Evolutionary conservation across 495 filamentous ascomycete genomes (phyloP).

Genomic region (Friedmanniomyces simplex): DNA sequence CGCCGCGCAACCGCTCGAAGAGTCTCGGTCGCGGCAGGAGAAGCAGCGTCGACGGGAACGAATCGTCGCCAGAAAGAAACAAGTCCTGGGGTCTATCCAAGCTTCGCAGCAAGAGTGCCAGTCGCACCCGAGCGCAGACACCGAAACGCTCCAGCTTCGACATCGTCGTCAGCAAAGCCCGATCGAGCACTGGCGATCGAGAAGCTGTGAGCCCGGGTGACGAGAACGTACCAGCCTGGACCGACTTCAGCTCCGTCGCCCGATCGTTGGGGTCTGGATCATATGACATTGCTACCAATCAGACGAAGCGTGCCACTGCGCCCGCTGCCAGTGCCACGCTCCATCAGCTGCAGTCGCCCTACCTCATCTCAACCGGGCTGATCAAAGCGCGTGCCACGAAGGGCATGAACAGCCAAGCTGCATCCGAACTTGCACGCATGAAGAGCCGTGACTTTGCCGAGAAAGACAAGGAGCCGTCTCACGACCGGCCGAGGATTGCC

Average conservation of each 20-base stretch:
- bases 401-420: conserved; percentile 31
- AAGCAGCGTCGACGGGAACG: neutral
- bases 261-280: conserved; percentile 32
- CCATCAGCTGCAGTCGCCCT: conserved; percentile 12
- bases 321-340: neutral
- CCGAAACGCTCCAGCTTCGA: conserved; percentile 5
- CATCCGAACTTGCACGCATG: conserved; percentile 30
- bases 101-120: conserved; percentile 7
- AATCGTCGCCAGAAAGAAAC: neutral
- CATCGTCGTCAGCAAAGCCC: neutral
- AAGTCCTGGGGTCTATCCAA: neutral
- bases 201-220: conserved; percentile 7
- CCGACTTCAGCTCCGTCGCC: conserved; percentile 33
- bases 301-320: conserved; percentile 9
- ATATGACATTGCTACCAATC: conserved; percentile 33
- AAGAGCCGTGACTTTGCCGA: conserved; percentile 28
- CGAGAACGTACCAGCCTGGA: conserved; percentile 14
- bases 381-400: conserved; percentile 16
- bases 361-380: conserved; percentile 17
- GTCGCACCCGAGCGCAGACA: neutral
- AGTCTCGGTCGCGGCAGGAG: conserved; percentile 1
- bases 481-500: conserved; percentile 1
- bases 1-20: neutral
- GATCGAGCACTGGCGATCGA: neutral
- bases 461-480: neutral